phyloP scores from a whole-genome alignment of 768 basidiomycete genomes.

The Russula brevipes region DNA sequence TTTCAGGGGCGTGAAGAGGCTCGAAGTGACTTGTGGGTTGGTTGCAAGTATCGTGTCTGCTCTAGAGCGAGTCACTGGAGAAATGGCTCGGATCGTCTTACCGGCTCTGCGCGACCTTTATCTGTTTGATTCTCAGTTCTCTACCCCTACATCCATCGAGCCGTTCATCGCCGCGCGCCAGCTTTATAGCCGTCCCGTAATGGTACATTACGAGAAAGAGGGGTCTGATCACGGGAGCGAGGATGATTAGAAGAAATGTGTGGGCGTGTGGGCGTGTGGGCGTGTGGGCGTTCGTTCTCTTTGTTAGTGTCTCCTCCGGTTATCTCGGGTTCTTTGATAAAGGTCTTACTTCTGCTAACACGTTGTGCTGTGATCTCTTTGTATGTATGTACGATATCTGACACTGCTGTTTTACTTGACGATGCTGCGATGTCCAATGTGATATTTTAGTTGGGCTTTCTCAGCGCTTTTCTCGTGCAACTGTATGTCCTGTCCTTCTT shows the following conservation, averaged over 20 bases:
- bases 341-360: neutral
- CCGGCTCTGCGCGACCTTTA: slow-evolving; percentile 15
- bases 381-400: neutral
- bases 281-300: neutral
- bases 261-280: neutral
- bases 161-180: slow-evolving; percentile 11
- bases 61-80: slow-evolving; percentile 1
- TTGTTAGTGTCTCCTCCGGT: neutral
- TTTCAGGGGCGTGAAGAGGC: slow-evolving; percentile 1
- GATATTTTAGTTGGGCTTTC: too few species aligned
- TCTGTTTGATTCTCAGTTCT: neutral
- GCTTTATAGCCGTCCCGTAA: slow-evolving; percentile 1
- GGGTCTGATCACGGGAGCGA: neutral
- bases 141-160: neutral
- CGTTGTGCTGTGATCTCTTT: neutral
- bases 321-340: neutral
- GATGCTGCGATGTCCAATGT: neutral
- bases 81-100: slow-evolving; percentile 10
- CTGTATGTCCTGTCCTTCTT: too few species aligned
- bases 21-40: slow-evolving; percentile 5
- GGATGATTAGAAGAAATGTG: neutral
- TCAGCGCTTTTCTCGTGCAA: too few species aligned
- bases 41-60: slow-evolving; percentile 2
- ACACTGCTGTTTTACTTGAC: neutral
- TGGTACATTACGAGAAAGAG: neutral